A percentile compares a stretch with the other conserved stretches of the same genome.
These are phyloP conservation scores for Blastocystis sp. DNA, from an alignment of 352 stramenopile species.

Conservation along the genomic window DNA sequence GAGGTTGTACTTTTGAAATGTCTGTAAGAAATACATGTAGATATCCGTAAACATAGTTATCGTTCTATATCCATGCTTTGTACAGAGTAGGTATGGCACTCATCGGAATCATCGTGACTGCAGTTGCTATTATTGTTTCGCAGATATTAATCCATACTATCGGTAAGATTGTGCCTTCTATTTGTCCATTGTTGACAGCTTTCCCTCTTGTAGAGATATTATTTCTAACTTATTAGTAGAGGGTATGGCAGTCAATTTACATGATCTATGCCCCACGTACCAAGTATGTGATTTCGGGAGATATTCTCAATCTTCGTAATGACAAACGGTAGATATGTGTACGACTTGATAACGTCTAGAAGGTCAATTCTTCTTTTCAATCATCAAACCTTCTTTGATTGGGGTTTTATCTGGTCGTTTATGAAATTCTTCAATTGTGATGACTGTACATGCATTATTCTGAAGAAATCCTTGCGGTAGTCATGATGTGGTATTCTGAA, in stretches of 20 bases:
- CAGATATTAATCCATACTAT: not conserved
- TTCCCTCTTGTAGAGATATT: not conserved
- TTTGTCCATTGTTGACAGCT: not conserved
- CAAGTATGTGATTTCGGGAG: not conserved
- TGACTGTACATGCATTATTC: not conserved
- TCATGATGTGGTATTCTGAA: not conserved
- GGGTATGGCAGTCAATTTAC: not conserved
- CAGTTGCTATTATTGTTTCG: not conserved
- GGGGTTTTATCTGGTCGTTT: slow-evolving; percentile 2
- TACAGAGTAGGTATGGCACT: not conserved
- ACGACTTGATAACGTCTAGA: not conserved
- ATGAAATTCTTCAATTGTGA: not conserved
- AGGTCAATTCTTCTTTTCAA: slow-evolving; percentile 27
- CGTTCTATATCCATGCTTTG: not conserved
- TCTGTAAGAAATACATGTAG: not conserved
- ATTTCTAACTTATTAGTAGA: not conserved
- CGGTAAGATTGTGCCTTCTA: not conserved
- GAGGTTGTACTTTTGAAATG: too few relatives aligned
- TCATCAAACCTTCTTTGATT: slow-evolving; percentile 39
- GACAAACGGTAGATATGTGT: not conserved
- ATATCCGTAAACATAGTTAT: not conserved
- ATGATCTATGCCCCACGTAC: not conserved
- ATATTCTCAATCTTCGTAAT: not conserved
- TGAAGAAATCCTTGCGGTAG: slow-evolving; percentile 16
- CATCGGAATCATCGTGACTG: not conserved